Percentiles rank a stretch among this genome's conserved stretches.
Conservation (phyloP, 768 basidiomycete species). For the Peribolospora kevripleyi region DNA sequence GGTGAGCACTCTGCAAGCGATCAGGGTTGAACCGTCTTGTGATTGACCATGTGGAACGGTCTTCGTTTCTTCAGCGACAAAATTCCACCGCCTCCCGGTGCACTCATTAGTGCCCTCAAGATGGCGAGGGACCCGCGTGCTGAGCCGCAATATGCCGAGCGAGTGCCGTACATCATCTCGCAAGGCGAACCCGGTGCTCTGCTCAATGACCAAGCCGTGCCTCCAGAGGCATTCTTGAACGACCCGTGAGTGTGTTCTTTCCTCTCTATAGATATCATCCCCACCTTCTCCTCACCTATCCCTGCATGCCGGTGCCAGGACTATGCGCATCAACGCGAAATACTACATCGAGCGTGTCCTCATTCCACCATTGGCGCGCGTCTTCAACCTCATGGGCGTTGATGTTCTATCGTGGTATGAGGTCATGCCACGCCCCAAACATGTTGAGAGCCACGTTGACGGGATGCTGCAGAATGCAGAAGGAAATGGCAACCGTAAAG, state of each 20-base stretch:
- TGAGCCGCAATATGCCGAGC: constrained; percentile 77
- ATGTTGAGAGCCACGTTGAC: constrained; percentile 13
- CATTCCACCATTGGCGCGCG: constrained; percentile 67
- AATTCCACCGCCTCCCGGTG: constrained; percentile 73
- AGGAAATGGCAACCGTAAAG: constrained; percentile 16
- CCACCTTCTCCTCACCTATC: neutral
- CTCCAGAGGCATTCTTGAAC: constrained; percentile 40
- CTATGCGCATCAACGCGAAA: constrained; percentile 39
- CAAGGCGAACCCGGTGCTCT: constrained; percentile 31
- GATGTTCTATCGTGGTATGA: constrained; percentile 69
- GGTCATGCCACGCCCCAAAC: constrained; percentile 48
- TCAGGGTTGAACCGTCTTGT: neutral
- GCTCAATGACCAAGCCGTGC: constrained; percentile 48
- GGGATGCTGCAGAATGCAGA: constrained; percentile 6
- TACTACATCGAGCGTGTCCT: constrained; percentile 75
- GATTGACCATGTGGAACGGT: neutral
- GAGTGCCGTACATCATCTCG: constrained; percentile 71
- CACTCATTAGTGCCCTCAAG: constrained; percentile 52
- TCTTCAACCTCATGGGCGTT: constrained; percentile 76
- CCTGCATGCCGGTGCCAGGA: constrained; percentile 28
- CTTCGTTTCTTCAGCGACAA: constrained; percentile 35
- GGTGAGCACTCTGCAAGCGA: constrained; percentile 25
- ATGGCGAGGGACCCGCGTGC: constrained; percentile 49
- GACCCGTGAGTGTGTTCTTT: constrained; percentile 28
- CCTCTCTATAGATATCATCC: constrained; percentile 1